Evolutionary conservation across 805 yeast genomes (phyloP), one percentile per base, ranked within the genome.

Genomic region (Diddensiella caesifluorescens): DNA sequence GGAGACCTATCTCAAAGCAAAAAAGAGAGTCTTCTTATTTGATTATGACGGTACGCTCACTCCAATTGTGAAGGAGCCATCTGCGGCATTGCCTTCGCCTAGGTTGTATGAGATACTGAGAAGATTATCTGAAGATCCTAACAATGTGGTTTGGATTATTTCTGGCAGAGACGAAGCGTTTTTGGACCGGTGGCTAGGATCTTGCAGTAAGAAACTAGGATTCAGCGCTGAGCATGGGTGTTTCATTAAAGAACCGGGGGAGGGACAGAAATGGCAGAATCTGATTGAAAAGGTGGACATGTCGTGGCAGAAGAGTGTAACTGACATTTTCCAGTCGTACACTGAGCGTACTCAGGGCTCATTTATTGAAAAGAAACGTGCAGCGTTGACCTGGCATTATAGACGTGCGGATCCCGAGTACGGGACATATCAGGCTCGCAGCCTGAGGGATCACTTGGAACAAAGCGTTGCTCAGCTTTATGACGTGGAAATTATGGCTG

Each of bases 41-140:
- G 99, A 92, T 64, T 92, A 92, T 60, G 99, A 92, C 60, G 99
- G 99, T 22, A 92, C 99, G 1, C 70, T 92, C 52, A 87, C 98
- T 0, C 97, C 97, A 10, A 92, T 92, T 57, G 98, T 92, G 3
- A 75, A 79, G 29, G 97, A 92, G 54, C 99, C 99, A 1, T 87
- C 90, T n/a, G 97, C 97, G 0, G 98, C 98, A 0, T 83, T 92
- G 31, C 98, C 99, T 2, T 79, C 95, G 0, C 79, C 80, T 2
- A 72, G 82, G 51, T 68, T 92, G 34, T 70, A 76, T 41, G 62
- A 69, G 5, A 75, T 83, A 9, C 62, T 92, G 45, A 69, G 73
- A 21, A 66, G 69, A 22, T 69, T 92, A 40, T 70, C 82, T 2
- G 68, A 70, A 10, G 97, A 90, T 60, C 87, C 90, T 4, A 70